Evolutionary conservation across 139 green algal genomes (phyloP).

Genomic region (Chlorella sp.): DNA sequence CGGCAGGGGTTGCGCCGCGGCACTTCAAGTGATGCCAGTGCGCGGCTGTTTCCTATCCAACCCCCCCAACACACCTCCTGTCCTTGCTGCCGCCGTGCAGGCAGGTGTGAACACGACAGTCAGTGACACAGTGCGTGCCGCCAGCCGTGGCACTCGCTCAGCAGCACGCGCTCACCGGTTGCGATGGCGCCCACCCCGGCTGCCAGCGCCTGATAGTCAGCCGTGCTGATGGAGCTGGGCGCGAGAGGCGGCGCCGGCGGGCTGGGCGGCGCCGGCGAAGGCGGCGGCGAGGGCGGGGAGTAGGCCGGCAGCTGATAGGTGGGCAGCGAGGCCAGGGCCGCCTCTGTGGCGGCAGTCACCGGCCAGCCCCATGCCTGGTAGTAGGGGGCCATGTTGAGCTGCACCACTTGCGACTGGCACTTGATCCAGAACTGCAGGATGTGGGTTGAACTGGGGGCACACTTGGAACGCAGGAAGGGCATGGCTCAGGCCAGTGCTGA

Average conservation of each 20-base stretch:
- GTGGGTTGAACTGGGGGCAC: too few relatives aligned
- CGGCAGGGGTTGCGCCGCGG: too few relatives aligned
- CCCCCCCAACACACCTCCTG: too few relatives aligned
- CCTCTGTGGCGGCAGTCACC: neutral
- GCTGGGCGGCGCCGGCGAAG: neutral
- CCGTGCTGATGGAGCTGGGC: neutral
- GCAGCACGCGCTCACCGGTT: neutral
- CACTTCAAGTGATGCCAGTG: too few relatives aligned
- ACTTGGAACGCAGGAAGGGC: too few relatives aligned
- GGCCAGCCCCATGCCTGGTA: constrained; percentile 6
- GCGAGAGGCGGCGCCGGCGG: neutral
- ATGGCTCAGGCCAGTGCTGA: too few relatives aligned
- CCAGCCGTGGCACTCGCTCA: too few relatives aligned
- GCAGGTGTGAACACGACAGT: too few relatives aligned
- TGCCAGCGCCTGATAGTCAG: neutral
- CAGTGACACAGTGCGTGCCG: too few relatives aligned
- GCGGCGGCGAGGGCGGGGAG: neutral
- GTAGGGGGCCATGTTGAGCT: constrained; percentile 5
- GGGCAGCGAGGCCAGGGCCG: neutral
- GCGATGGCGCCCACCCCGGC: neutral
- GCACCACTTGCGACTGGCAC: neutral
- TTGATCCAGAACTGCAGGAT: neutral
- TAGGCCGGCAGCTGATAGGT: neutral
- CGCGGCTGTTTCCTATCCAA: too few relatives aligned
- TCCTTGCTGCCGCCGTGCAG: too few relatives aligned